Evolutionary conservation across 352 stramenopile species (phyloP), one percentile per base, ranked within the genome.

Genomic region (Phytophthora melonis): DNA sequence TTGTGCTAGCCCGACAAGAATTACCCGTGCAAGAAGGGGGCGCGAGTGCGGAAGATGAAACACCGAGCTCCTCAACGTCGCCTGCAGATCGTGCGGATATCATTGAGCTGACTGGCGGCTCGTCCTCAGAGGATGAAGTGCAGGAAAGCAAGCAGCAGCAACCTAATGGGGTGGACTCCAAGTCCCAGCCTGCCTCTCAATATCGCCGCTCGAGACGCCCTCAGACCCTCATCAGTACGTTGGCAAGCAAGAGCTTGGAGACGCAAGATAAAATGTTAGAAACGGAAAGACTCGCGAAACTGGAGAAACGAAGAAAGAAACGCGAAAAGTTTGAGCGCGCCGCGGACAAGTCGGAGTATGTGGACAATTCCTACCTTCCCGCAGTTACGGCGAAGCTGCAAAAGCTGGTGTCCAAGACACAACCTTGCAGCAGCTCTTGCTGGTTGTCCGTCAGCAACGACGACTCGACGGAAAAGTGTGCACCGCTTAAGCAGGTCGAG

Each of bases 251-350:
- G 23, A 91, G 79, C 66, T 39, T 93, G 23, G 60, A 80, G 47
- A 70, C 80, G 5, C 88, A 95, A 70, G 88, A 93, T 50, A 83
- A 83, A 57, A 82, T 89, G 49, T 61, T 88, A 23, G 81, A 92
- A 61, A 76, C 74, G 13, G 76, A 91, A 47, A 81, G 84, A 23
- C 69, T 74, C 3, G 57, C 66, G 58, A 62, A 86, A 56, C 62
- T 81, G 52, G 68, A 79, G 30, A 82, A 83, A 25, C 66, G 75
- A 56, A 79, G 70, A 32, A 84, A 84, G 39, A 71, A 66, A 19
- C 73, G 78, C 1, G 58, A 83, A 43, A 80, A 77, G 57, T 78
- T 91, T 32, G 75, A 82, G 13, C 77, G 83, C 0, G 72, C 79
- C 3, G 71, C 74, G 5, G 81, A 92, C 39, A 81, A 89, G 16